These are phyloP conservation scores for Polytrichum formosum DNA, from an alignment of 225 moss, liverwort and hornwort genomes.

Conservation along the genomic window DNA sequence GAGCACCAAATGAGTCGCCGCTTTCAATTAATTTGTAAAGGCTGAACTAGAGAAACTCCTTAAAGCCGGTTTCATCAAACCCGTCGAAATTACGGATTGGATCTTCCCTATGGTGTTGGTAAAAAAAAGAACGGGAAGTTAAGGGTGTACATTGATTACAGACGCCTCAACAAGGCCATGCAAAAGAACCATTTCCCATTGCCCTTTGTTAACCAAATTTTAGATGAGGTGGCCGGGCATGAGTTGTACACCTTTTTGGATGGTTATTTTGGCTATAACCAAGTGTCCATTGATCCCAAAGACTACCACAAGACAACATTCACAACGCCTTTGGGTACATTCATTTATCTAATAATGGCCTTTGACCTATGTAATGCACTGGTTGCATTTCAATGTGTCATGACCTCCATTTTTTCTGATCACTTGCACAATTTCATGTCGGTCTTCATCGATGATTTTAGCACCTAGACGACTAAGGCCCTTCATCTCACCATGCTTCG, in stretches of 20 bases:
- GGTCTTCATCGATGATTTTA: no score
- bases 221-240: constrained; percentile 1
- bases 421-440: no score
- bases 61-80: background rate
- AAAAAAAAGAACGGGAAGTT: background rate
- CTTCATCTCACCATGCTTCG: no score
- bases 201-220: constrained; percentile 1
- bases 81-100: no score
- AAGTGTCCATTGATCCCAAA: constrained; percentile 1
- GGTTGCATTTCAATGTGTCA: no score
- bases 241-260: constrained; percentile 12
- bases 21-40: background rate
- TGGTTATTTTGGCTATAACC: constrained; percentile 8
- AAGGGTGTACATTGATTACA: no score
- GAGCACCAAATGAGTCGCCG: no score
- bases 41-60: background rate
- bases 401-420: no score
- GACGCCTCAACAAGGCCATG: background rate
- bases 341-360: background rate
- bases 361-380: no score
- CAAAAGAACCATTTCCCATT: background rate
- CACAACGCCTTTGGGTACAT: background rate
- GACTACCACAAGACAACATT: constrained; percentile 6
- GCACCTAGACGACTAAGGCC: no score
- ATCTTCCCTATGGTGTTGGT: background rate